phyloP scores from a whole-genome alignment of 2,329 filamentous ascomycete species.

The Byssoonygena ceratinophila region DNA sequence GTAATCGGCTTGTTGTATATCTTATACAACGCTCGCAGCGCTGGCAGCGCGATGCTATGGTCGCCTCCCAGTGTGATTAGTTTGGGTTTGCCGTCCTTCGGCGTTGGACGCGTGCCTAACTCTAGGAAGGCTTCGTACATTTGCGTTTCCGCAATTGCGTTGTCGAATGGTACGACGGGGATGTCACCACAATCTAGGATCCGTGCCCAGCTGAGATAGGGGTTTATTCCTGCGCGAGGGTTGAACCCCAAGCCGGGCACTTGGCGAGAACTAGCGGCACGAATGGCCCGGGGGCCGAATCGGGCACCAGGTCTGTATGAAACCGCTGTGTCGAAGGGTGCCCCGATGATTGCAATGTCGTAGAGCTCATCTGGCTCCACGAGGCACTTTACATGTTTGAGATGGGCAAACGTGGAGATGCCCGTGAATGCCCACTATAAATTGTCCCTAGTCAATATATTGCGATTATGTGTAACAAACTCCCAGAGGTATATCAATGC shows the following conservation, averaged over 20 bases:
- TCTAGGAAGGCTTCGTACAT: conserved; percentile 74
- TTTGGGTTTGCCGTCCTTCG: conserved; percentile 36
- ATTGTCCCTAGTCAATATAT: background rate
- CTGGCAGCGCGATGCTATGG: conserved; percentile 59
- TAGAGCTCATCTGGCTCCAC: conserved; percentile 53
- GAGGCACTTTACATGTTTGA: conserved; percentile 58
- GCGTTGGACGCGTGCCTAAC: conserved; percentile 44
- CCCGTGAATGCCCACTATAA: conserved; percentile 56
- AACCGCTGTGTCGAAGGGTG: conserved; percentile 64
- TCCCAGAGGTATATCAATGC: background rate
- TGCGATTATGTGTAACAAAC: no score
- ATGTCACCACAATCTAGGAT: conserved; percentile 88
- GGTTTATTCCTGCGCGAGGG: conserved; percentile 68
- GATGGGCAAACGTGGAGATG: conserved; percentile 64
- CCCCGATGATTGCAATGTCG: conserved; percentile 63
- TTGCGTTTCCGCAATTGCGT: conserved; percentile 65
- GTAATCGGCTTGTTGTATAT: conserved; percentile 53
- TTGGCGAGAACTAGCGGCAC: conserved; percentile 71
- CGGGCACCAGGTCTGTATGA: conserved; percentile 61
- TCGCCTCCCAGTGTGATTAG: conserved; percentile 64
- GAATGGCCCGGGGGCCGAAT: conserved; percentile 80
- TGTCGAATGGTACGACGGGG: conserved; percentile 77
- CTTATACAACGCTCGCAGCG: conserved; percentile 54
- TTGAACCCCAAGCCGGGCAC: conserved; percentile 74
- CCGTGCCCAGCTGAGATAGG: conserved; percentile 66